Percentiles rank a stretch among this genome's conserved stretches.
Evolutionary conservation across 768 basidiomycete genomes (phyloP).

Genomic region (Lyophyllum semitale): DNA sequence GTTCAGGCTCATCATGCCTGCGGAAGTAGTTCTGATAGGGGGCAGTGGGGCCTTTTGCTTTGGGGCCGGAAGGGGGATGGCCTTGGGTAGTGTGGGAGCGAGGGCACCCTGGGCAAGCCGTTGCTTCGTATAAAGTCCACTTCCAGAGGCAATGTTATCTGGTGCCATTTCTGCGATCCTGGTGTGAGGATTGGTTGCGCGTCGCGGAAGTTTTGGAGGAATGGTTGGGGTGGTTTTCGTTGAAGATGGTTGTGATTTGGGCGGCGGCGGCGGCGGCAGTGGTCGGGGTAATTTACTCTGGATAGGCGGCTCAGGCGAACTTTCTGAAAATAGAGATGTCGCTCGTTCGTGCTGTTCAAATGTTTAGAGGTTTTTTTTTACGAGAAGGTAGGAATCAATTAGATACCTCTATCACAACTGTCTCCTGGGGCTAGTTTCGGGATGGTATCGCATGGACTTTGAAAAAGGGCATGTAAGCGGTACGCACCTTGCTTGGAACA

Average conservation of each 20-base stretch:
- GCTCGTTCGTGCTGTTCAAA: not conserved
- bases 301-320: not conserved
- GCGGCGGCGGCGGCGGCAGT: not conserved
- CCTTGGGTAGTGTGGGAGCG: constrained; percentile 37
- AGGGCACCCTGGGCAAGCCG: constrained; percentile 44
- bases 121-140: constrained; percentile 52
- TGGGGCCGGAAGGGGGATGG: constrained; percentile 15
- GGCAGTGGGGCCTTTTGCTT: constrained; percentile 10
- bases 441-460: not conserved
- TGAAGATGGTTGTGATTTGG: constrained; percentile 5
- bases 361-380: not conserved
- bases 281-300: not conserved
- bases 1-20: constrained; percentile 29
- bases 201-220: constrained; percentile 18
- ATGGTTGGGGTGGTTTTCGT: constrained; percentile 5
- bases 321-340: not conserved
- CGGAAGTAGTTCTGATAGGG: constrained; percentile 4
- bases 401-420: not conserved
- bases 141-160: constrained; percentile 23
- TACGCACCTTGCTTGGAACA: not conserved
- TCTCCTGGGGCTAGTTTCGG: not conserved
- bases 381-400: not conserved
- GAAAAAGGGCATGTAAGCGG: not conserved
- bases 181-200: constrained; percentile 20
- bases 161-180: constrained; percentile 19